phyloP scores from a whole-genome alignment of 2,329 filamentous ascomycete species.

The Dichotomopilus funicola region DNA sequence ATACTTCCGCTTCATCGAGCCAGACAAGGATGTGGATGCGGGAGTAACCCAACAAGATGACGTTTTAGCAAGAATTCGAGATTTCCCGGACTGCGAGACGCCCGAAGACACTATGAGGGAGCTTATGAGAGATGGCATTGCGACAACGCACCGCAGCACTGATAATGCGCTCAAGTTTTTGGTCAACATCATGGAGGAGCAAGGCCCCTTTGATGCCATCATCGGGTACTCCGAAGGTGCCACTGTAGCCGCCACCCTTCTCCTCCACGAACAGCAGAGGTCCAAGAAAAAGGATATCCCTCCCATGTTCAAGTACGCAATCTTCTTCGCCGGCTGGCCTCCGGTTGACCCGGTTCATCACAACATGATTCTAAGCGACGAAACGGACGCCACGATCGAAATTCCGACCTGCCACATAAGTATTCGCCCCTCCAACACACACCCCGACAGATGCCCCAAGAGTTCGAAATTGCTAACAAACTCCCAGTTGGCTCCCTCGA shows the following conservation, averaged over 20 bases:
- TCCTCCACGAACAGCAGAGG: conserved; percentile 44
- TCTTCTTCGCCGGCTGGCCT: conserved; percentile 51
- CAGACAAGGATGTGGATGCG: conserved; percentile 39
- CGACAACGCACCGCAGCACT: conserved; percentile 32
- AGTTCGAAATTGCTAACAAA: neutral
- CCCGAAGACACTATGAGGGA: conserved; percentile 51
- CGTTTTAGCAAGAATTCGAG: conserved; percentile 45
- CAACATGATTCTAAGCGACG: conserved; percentile 42
- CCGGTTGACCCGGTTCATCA: conserved; percentile 39
- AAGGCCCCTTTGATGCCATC: conserved; percentile 45
- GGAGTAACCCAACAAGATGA: conserved; percentile 34
- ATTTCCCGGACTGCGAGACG: conserved; percentile 46
- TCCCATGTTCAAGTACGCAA: conserved; percentile 40
- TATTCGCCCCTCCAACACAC: conserved; percentile 12
- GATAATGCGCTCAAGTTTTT: conserved; percentile 37
- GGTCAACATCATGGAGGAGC: conserved; percentile 39
- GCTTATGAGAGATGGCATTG: conserved; percentile 33
- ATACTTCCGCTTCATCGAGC: conserved; percentile 50
- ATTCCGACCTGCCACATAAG: conserved; percentile 47
- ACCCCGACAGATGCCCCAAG: neutral
- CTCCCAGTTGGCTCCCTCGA: conserved; percentile 45
- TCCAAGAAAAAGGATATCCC: conserved; percentile 29
- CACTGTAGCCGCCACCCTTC: conserved; percentile 45
- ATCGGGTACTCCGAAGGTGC: conserved; percentile 58
- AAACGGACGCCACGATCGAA: conserved; percentile 43